Conservation (phyloP, 768 basidiomycete species). For the Mycena pura region DNA sequence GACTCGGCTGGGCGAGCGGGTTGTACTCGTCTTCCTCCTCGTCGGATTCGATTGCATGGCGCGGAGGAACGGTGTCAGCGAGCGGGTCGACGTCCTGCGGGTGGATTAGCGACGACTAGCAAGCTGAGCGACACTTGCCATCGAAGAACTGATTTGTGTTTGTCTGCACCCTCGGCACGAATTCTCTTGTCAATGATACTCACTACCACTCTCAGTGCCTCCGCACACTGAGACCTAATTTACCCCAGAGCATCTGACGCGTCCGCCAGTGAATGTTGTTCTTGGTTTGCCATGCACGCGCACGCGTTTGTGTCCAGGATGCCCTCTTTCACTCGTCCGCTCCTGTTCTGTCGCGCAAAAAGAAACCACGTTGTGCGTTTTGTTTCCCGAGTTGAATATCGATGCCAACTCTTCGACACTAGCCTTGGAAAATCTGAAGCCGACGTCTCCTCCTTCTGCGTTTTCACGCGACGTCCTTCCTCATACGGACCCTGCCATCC, state of each 20-base stretch:
- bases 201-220: too few species aligned
- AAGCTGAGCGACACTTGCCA: conserved; percentile 1
- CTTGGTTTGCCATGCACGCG: not conserved
- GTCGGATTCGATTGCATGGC: conserved; percentile 70
- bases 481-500: not conserved
- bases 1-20: conserved; percentile 36
- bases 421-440: not conserved
- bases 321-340: conserved; percentile 16
- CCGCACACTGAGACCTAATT: too few species aligned
- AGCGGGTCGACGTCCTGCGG: conserved; percentile 60
- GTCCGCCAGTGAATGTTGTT: conserved; percentile 12
- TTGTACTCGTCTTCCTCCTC: conserved; percentile 71
- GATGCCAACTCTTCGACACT: not conserved
- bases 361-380: not conserved
- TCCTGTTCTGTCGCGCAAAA: not conserved
- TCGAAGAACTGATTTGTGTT: too few species aligned
- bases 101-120: not conserved
- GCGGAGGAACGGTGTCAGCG: conserved; percentile 61
- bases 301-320: not conserved
- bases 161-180: too few species aligned
- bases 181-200: too few species aligned
- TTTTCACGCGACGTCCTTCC: conserved; percentile 17
- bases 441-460: not conserved
- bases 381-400: not conserved
- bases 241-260: too few species aligned